A percentile compares a stretch with the other conserved stretches of the same genome.
Evolutionary conservation across 768 basidiomycete species (phyloP).

Genomic region (Mycena galopus): DNA sequence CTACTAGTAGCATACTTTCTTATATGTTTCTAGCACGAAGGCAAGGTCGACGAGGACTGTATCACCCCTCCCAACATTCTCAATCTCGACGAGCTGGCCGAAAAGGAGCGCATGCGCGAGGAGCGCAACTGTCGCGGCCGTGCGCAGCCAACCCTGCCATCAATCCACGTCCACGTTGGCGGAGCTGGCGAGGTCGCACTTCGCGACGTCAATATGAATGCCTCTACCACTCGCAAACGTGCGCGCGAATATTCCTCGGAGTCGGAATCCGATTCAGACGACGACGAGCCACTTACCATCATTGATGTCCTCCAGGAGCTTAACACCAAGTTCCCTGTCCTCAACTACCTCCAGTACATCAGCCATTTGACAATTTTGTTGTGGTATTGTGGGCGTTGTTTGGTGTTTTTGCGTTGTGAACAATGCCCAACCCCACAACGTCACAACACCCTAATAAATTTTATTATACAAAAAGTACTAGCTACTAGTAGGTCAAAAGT

Average conservation of each 20-base stretch:
- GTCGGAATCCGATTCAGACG: neutral
- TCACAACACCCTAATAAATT: no score
- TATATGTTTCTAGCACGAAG: neutral
- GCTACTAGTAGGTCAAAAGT: no score
- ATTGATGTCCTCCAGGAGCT: neutral
- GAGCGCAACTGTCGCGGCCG: neutral
- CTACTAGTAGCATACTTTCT: no score
- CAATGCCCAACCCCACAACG: no score
- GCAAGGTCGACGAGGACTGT: neutral
- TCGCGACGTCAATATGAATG: neutral
- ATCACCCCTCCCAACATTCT: neutral
- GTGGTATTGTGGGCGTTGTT: no score
- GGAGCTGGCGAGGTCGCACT: neutral
- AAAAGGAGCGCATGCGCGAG: neutral
- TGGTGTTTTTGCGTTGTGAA: no score
- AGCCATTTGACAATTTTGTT: no score
- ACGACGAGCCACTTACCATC: slow-evolving; percentile 1
- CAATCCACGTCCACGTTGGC: slow-evolving; percentile 7
- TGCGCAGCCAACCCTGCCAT: neutral
- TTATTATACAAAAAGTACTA: no score
- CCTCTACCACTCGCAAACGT: neutral
- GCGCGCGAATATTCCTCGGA: neutral
- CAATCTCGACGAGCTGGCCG: neutral
- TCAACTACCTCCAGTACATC: slow-evolving; percentile 10
- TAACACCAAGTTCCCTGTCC: slow-evolving; percentile 4